Conservation (phyloP, 179 eudicot genomes). For the Silene coronaria region DNA sequence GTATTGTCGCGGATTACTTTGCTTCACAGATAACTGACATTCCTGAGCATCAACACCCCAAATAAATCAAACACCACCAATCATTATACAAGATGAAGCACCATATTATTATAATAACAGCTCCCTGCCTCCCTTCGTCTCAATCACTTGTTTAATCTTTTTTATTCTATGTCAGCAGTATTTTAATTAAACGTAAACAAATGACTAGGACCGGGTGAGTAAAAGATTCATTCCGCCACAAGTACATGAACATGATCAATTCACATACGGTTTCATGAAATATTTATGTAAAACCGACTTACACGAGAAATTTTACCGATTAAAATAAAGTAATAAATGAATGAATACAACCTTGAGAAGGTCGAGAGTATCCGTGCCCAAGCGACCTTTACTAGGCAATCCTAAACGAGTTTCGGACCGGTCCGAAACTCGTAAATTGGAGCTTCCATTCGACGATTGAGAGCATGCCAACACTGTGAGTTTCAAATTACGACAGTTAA, state of each 20-base stretch:
- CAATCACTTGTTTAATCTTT: too few species aligned
- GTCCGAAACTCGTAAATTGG: constrained; percentile 16
- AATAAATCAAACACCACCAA: background rate
- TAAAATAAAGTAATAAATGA: too few species aligned
- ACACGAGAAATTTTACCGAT: too few species aligned
- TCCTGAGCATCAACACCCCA: constrained; percentile 38
- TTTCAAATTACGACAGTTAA: constrained; percentile 14
- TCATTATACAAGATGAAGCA: too few species aligned
- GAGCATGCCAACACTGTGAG: constrained; percentile 32
- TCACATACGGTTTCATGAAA: too few species aligned
- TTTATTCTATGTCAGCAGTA: too few species aligned
- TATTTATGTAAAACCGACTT: too few species aligned
- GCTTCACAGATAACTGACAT: constrained; percentile 87
- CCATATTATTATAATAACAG: too few species aligned
- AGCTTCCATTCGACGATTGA: constrained; percentile 6
- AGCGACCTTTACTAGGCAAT: constrained; percentile 93
- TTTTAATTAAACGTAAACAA: background rate
- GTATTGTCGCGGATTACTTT: constrained; percentile 88
- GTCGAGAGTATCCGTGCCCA: constrained; percentile 79
- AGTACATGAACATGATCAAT: too few species aligned
- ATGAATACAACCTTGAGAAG: constrained; percentile 59
- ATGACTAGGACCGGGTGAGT: too few species aligned
- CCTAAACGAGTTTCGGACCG: constrained; percentile 75
- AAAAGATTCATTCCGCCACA: too few species aligned
- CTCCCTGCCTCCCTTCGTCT: too few species aligned